phyloP scores from a whole-genome alignment of 1,284 basidiomycete genomes.

The Thelephora terrestris region DNA sequence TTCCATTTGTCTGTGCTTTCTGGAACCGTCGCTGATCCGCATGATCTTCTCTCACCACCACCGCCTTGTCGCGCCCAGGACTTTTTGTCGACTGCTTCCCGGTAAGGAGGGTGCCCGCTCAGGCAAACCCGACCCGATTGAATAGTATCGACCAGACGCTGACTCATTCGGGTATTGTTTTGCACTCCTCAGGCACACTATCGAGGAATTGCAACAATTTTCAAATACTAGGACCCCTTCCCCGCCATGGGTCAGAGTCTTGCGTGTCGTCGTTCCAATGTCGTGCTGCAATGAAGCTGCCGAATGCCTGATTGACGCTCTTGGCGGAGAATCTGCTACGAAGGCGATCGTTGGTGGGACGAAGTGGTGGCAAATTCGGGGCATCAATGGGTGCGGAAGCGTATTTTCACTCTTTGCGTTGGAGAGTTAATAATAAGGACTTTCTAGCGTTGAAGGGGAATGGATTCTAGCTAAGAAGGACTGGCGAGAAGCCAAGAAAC shows the following conservation, averaged over 20 bases:
- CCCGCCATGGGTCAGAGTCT: slow-evolving; percentile 81
- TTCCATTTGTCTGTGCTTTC: not conserved
- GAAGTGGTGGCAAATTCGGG: slow-evolving; percentile 95
- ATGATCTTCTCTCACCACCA: slow-evolving; percentile 21
- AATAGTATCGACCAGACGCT: not conserved
- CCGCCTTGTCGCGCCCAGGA: not conserved
- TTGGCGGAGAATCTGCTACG: slow-evolving; percentile 76
- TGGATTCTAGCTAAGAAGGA: slow-evolving; percentile 82
- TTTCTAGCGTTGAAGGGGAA: slow-evolving; percentile 68
- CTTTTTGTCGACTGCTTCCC: not conserved
- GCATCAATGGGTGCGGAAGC: slow-evolving; percentile 52
- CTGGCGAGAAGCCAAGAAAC: slow-evolving; percentile 50
- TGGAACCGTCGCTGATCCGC: slow-evolving; percentile 41
- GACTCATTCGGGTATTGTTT: not conserved
- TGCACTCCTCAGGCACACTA: slow-evolving; percentile 43
- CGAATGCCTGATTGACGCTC: slow-evolving; percentile 60
- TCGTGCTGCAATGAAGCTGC: slow-evolving; percentile 76
- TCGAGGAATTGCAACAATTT: slow-evolving; percentile 81
- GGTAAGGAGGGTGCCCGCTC: not conserved
- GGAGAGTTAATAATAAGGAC: not conserved
- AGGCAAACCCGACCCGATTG: not conserved
- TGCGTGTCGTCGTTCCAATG: slow-evolving; percentile 67
- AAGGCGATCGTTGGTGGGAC: slow-evolving; percentile 77
- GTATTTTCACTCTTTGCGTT: not conserved
- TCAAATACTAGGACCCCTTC: slow-evolving; percentile 80